Conservation (phyloP, 2,329 filamentous ascomycete genomes). For the Paecilomyces formosus region DNA sequence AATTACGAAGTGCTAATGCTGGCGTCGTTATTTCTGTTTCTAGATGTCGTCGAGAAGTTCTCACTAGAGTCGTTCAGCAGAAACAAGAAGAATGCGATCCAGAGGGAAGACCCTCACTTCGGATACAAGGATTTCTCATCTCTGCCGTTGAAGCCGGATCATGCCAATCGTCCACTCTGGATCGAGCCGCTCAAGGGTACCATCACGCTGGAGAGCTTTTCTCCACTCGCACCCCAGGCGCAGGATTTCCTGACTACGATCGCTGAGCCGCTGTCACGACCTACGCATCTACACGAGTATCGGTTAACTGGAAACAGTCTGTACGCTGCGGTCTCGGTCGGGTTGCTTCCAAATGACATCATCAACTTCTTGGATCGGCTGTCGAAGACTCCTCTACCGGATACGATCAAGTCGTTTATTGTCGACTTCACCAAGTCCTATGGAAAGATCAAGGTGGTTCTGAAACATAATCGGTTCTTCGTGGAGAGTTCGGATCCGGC, state of each 20-base stretch:
- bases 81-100: slow-evolving; percentile 32
- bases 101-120: slow-evolving; percentile 48
- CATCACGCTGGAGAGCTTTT: slow-evolving; percentile 92
- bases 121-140: slow-evolving; percentile 72
- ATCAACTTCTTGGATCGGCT: slow-evolving; percentile 81
- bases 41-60: slow-evolving; percentile 46
- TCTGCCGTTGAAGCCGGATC: slow-evolving; percentile 76
- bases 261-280: slow-evolving; percentile 83
- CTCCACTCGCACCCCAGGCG: slow-evolving; percentile 73
- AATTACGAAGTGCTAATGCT: slow-evolving; percentile 10
- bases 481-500: slow-evolving; percentile 85
- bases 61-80: slow-evolving; percentile 46
- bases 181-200: slow-evolving; percentile 80
- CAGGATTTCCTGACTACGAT: slow-evolving; percentile 96
- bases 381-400: slow-evolving; percentile 78
- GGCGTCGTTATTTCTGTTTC: slow-evolving; percentile 2
- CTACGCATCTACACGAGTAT: slow-evolving; percentile 90
- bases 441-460: slow-evolving; percentile 88
- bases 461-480: slow-evolving; percentile 91
- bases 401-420: slow-evolving; percentile 72
- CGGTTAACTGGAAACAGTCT: slow-evolving; percentile 84
- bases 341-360: slow-evolving; percentile 82
- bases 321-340: slow-evolving; percentile 91
- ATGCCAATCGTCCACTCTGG: slow-evolving; percentile 84
- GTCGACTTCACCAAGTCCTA: slow-evolving; percentile 81